Percentiles rank a stretch among this genome's conserved stretches.
These are phyloP conservation scores for Medicago ruthenica DNA, from an alignment of 306 rosid genomes.

Conservation along the genomic window DNA sequence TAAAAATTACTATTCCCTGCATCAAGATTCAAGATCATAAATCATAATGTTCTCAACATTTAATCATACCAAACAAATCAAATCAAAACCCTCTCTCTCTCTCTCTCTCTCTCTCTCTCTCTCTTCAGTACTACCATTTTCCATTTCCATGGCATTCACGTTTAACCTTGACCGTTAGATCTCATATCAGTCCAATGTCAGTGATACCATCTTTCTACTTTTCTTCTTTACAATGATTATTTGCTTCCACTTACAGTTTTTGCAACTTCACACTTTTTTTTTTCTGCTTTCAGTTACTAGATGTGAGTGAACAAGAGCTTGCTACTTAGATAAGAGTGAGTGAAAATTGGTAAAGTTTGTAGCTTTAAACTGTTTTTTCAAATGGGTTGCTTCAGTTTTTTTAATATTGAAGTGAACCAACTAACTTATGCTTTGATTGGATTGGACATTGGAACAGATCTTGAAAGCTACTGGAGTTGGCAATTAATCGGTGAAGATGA, in stretches of 20 bases:
- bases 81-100: slow-evolving; percentile 23
- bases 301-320: slow-evolving; percentile 39
- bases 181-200: slow-evolving; percentile 52
- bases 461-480: slow-evolving; percentile 50
- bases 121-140: slow-evolving; percentile 27
- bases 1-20: slow-evolving; percentile 29
- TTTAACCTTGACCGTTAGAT: slow-evolving; percentile 54
- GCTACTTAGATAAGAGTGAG: slow-evolving; percentile 46
- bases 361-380: slow-evolving; percentile 37
- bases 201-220: slow-evolving; percentile 37
- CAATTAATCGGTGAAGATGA: slow-evolving; percentile 51
- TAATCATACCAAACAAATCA: slow-evolving; percentile 9
- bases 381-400: slow-evolving; percentile 29
- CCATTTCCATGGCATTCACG: slow-evolving; percentile 7
- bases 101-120: slow-evolving; percentile 24
- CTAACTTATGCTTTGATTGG: slow-evolving; percentile 20
- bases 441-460: slow-evolving; percentile 60
- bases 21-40: slow-evolving; percentile 43
- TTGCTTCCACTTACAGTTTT: slow-evolving; percentile 54
- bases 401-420: not conserved
- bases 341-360: slow-evolving; percentile 43
- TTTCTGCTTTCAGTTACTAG: slow-evolving; percentile 26
- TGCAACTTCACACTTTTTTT: slow-evolving; percentile 31
- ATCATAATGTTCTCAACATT: slow-evolving; percentile 43
- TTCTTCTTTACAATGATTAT: slow-evolving; percentile 47